Base-by-base conservation (phyloP, 495 filamentous ascomycete genomes). In the Cudoniella acicularis region DNA sequence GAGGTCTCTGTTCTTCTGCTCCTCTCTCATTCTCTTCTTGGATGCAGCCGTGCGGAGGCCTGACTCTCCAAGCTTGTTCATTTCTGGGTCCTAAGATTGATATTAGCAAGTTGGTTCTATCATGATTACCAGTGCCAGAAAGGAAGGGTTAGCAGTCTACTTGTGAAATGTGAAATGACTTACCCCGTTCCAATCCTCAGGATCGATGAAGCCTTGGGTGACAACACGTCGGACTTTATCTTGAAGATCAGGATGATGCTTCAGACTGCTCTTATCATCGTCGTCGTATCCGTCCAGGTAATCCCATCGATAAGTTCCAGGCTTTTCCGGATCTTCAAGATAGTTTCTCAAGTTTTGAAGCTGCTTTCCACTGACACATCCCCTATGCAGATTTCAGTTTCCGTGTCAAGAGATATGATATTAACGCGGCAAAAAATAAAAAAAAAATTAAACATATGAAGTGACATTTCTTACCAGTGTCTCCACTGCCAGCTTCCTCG, bases 401-500 rank as follows among this genome's bases (percentile, higher is more conserved):
- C n/a, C n/a, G n/a, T n/a, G n/a, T n/a, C n/a, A n/a, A n/a, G n/a
- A n/a, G n/a, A n/a, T n/a, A n/a, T n/a, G n/a, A n/a, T n/a, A n/a
- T n/a, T n/a, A n/a, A n/a, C n/a, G n/a, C n/a, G n/a, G n/a, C n/a
- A n/a, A n/a, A n/a, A n/a, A n/a, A n/a, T n/a, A n/a, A n/a, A n/a
- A n/a, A n/a, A n/a, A n/a, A n/a, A n/a, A n/a, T n/a, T n/a, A n/a
- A n/a, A n/a, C n/a, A n/a, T n/a, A n/a, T n/a, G n/a, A n/a, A n/a
- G n/a, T n/a, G n/a, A n/a, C n/a, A n/a, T n/a, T n/a, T n/a, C 79
- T 66, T 69, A 89, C 88, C 88, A 92, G 67, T 92, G 88, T 59
- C 81, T 80, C 78, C 79, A 92, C 30, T 64, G 62, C 73, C 75
- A 90, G 62, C 65, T 67, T 52, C 79, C 75, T 50, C 75, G 67